phyloP scores from a whole-genome alignment of 164 flowering plant species.

The Sedum album region DNA sequence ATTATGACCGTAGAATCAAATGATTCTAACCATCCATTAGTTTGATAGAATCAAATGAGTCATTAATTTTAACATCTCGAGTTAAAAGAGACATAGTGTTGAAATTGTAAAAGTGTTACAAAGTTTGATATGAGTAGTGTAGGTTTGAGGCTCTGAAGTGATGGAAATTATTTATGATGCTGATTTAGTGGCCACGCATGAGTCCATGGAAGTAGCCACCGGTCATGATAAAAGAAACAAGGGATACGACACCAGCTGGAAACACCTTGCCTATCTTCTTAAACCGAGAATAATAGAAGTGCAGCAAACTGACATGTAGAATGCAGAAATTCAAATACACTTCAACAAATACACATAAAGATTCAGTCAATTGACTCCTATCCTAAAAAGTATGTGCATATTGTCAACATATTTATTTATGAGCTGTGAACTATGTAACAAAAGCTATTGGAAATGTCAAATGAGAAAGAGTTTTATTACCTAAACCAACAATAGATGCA shows the following conservation, averaged over 20 bases:
- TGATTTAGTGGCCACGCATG: constrained; percentile 43
- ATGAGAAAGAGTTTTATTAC: constrained; percentile 19
- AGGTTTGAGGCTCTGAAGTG: no score
- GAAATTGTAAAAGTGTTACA: no score
- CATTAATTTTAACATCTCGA: no score
- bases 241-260: constrained; percentile 89
- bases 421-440: not conserved
- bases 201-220: constrained; percentile 90
- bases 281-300: constrained; percentile 63
- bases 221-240: constrained; percentile 72
- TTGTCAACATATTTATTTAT: no score
- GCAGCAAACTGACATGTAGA: constrained; percentile 55
- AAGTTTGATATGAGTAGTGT: no score
- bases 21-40: no score
- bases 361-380: no score
- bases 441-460: not conserved
- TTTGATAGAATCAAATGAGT: no score
- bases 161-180: no score
- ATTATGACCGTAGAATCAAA: no score
- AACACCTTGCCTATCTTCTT: constrained; percentile 70
- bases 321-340: not conserved
- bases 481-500: constrained; percentile 80
- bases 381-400: no score
- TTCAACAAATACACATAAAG: not conserved
- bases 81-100: no score